phyloP scores from a whole-genome alignment of 1,139 yeast genomes.

The Lodderomyces elongisporus region DNA sequence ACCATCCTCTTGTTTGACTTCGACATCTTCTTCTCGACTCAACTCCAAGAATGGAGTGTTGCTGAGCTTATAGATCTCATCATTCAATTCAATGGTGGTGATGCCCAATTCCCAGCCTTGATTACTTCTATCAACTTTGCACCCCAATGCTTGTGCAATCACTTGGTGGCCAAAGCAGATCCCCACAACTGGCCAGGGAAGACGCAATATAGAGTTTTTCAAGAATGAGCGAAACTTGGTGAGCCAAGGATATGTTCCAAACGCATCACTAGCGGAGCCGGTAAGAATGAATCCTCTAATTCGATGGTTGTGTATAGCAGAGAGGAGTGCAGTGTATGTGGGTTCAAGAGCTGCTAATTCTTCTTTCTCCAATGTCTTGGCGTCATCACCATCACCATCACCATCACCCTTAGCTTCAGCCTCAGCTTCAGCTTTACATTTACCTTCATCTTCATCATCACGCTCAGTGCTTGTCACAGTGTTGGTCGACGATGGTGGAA shows the following conservation, averaged over 20 bases:
- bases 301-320: constrained; percentile 26
- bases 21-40: constrained; percentile 12
- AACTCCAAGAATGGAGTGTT: constrained; percentile 25
- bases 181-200: constrained; percentile 49
- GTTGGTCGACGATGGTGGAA: too few species aligned
- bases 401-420: too few species aligned
- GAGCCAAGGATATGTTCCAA: constrained; percentile 53
- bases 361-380: background rate
- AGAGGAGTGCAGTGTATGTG: constrained; percentile 7
- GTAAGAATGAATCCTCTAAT: constrained; percentile 51
- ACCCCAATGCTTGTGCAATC: constrained; percentile 60
- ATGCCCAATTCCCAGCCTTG: constrained; percentile 75
- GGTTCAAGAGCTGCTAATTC: constrained; percentile 10
- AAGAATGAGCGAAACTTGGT: constrained; percentile 41
- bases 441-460: background rate
- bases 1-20: constrained; percentile 3
- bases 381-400: too few species aligned
- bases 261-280: constrained; percentile 63
- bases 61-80: constrained; percentile 27
- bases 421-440: too few species aligned
- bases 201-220: constrained; percentile 20
- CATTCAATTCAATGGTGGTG: constrained; percentile 45
- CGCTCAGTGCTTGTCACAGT: too few species aligned
- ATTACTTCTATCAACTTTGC: constrained; percentile 50
- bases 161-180: constrained; percentile 89